Evolutionary conservation across 2,329 filamentous ascomycete genomes (phyloP).

Genomic region (Aspergillus proliferans): DNA sequence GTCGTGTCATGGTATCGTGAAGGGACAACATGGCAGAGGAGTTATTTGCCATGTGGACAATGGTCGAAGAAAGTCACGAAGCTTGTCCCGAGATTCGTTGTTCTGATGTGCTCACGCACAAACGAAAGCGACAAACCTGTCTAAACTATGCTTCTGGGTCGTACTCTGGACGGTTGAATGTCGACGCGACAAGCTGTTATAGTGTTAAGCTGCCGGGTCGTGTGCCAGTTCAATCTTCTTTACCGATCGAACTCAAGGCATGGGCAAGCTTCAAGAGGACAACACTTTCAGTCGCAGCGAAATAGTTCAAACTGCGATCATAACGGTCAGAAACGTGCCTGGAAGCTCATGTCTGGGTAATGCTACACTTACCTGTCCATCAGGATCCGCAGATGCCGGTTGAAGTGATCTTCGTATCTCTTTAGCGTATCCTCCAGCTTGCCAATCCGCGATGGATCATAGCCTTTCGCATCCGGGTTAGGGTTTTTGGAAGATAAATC

Average conservation of each 20-base stretch:
- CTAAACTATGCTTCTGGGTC: too few relatives aligned
- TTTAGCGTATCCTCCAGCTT: constrained; percentile 81
- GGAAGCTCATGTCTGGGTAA: too few relatives aligned
- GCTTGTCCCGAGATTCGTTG: too few relatives aligned
- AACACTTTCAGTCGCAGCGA: constrained; percentile 94
- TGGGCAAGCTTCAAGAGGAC: constrained; percentile 71
- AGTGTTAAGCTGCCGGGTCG: too few relatives aligned
- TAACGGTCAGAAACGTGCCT: background rate
- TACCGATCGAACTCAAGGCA: constrained; percentile 36
- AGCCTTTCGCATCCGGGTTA: constrained; percentile 38
- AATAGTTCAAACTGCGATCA: constrained; percentile 65
- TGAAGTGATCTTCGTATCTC: constrained; percentile 92
- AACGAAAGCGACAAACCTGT: too few relatives aligned
- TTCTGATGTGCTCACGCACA: too few relatives aligned
- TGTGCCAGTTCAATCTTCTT: constrained; percentile 30
- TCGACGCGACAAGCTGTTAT: background rate
- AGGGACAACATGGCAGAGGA: too few relatives aligned
- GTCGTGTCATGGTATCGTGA: too few relatives aligned
- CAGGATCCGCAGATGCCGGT: constrained; percentile 83
- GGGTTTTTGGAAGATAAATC: constrained; percentile 51
- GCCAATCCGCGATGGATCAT: constrained; percentile 56
- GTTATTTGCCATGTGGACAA: too few relatives aligned
- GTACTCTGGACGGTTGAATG: background rate
- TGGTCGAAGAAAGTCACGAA: too few relatives aligned
- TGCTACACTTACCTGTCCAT: constrained; percentile 60